phyloP scores from a whole-genome alignment of 2,329 filamentous ascomycete species.

The Xylaria sp. region DNA sequence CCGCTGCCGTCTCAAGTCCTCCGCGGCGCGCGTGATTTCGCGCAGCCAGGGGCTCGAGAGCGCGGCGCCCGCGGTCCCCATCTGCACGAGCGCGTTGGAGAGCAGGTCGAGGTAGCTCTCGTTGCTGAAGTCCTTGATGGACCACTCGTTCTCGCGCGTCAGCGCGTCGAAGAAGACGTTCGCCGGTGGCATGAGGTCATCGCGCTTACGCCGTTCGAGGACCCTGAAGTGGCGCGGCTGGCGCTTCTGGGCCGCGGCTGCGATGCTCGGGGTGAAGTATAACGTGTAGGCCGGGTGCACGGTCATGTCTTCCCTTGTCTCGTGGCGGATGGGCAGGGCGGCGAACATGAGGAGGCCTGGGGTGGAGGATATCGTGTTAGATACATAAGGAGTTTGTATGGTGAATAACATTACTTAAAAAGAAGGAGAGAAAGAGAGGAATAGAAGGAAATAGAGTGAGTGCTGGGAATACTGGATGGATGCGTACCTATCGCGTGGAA shows the following conservation, averaged over 20 bases:
- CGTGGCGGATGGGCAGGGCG: background rate
- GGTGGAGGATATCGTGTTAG: background rate
- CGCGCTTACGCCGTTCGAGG: background rate
- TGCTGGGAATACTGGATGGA: background rate
- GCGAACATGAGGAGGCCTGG: slow-evolving; percentile 12
- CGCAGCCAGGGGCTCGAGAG: background rate
- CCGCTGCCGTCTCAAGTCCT: slow-evolving; percentile 5
- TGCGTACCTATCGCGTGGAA: slow-evolving; percentile 10
- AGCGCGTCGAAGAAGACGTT: background rate
- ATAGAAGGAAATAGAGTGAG: no score
- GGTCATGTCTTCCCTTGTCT: accelerated
- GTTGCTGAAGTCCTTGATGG: background rate
- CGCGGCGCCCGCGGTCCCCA: background rate
- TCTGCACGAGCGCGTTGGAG: background rate
- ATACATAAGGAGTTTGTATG: no score
- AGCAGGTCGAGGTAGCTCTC: background rate
- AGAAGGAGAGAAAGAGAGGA: no score
- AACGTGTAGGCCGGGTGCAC: no score
- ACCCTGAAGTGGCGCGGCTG: background rate
- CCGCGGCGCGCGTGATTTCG: background rate
- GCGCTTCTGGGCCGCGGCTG: background rate
- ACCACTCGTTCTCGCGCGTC: background rate
- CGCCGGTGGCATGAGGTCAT: no score
- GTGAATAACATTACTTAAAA: no score
- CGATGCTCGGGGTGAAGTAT: background rate